Evolutionary conservation across 2,329 filamentous ascomycete genomes (phyloP).

Genomic region (Fusarium sp.): DNA sequence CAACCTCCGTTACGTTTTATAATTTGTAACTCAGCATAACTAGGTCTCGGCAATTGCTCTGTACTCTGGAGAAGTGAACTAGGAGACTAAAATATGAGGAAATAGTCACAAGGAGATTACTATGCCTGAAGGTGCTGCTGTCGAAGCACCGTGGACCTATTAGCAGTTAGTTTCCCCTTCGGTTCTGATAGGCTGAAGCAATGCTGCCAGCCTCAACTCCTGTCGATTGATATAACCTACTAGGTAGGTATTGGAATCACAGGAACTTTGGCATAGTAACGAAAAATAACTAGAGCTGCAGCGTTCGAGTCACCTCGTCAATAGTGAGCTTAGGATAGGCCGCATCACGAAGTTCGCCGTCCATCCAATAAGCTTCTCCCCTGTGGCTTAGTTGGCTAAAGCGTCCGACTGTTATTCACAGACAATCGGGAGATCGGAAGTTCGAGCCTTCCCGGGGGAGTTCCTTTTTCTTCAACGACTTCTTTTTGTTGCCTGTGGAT

Average conservation of each 20-base stretch:
- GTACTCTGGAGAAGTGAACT: neutral
- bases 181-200: neutral
- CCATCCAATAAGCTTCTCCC: conserved; percentile 26
- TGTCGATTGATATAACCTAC: neutral
- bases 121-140: neutral
- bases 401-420: conserved; percentile 41
- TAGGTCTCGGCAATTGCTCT: neutral
- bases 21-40: neutral
- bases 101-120: neutral
- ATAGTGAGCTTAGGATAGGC: neutral
- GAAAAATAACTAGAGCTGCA: neutral
- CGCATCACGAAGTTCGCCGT: neutral
- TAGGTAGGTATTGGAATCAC: neutral
- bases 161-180: neutral
- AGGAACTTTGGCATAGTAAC: neutral
- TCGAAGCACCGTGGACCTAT: neutral
- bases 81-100: neutral
- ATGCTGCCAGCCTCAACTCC: neutral
- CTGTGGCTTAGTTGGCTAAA: conserved; percentile 45
- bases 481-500: conserved; percentile 1
- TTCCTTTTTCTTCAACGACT: neutral
- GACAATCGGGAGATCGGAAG: conserved; percentile 48
- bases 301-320: neutral
- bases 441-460: conserved; percentile 48
- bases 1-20: neutral